Percentiles rank a stretch among this genome's conserved stretches.
These are phyloP conservation scores for Lolium multiflorum DNA, from an alignment of 176 grass and related monocot genomes.

Conservation along the genomic window DNA sequence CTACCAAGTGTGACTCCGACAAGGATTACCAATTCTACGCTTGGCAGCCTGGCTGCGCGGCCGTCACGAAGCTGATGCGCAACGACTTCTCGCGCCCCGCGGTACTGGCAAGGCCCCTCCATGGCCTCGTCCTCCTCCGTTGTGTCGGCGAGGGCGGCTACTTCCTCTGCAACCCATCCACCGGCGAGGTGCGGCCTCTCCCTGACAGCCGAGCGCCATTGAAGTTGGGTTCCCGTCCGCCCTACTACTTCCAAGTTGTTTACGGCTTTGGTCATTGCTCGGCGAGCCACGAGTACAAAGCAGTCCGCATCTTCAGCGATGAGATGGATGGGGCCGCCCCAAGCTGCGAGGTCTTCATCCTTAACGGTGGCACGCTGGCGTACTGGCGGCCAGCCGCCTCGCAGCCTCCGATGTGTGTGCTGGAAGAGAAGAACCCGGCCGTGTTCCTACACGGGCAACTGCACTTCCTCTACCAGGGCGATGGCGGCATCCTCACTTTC, in stretches of 20 bases:
- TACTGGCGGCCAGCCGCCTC: too few species aligned
- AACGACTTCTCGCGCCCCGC: background rate
- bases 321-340: too few species aligned
- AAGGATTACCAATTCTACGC: background rate
- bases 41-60: background rate
- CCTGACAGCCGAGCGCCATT: background rate
- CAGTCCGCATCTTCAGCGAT: background rate
- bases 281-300: background rate
- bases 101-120: background rate
- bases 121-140: constrained; percentile 4
- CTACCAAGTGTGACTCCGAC: background rate
- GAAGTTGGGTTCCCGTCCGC: background rate
- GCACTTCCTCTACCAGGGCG: too few species aligned
- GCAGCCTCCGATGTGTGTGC: too few species aligned
- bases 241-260: background rate
- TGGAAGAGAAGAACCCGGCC: too few species aligned
- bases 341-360: background rate
- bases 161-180: background rate
- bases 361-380: background rate
- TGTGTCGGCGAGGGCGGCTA: background rate
- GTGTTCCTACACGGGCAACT: too few species aligned
- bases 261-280: background rate
- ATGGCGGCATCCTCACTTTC: too few species aligned
- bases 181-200: background rate
- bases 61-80: background rate